phyloP scores from a whole-genome alignment of 2,329 filamentous ascomycete genomes.

The Alternaria sp. region DNA sequence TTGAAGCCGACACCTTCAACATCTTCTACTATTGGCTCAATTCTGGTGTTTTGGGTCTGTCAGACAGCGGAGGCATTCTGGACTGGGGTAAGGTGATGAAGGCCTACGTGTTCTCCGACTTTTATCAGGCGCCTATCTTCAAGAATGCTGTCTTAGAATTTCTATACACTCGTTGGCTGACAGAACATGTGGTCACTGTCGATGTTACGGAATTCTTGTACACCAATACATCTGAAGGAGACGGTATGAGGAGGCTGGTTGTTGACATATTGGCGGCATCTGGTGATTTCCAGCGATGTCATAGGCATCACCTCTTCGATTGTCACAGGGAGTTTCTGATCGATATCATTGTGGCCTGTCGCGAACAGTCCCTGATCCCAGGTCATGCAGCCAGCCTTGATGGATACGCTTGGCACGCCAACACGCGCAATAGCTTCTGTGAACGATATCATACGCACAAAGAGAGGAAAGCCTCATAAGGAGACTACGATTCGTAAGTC shows the following conservation, averaged over 20 bases:
- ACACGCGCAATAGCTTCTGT: background rate
- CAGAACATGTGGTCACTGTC: accelerated
- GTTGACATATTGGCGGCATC: background rate
- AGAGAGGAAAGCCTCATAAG: background rate
- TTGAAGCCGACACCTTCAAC: background rate
- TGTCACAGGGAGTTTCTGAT: background rate
- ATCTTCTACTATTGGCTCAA: background rate
- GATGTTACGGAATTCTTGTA: background rate
- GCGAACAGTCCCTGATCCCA: too few relatives aligned
- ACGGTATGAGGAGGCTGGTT: background rate
- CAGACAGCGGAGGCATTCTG: too few relatives aligned
- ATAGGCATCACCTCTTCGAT: background rate
- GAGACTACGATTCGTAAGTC: background rate
- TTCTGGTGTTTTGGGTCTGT: too few relatives aligned
- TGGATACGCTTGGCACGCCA: background rate
- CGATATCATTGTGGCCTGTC: background rate
- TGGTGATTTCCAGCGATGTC: accelerated
- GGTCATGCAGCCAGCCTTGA: too few relatives aligned
- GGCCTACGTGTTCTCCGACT: background rate
- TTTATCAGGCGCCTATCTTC: background rate
- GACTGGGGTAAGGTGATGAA: too few relatives aligned
- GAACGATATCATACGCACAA: background rate
- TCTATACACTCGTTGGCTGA: too few relatives aligned
- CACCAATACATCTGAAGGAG: background rate
- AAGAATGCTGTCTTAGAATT: background rate